phyloP scores from a whole-genome alignment of 1,139 yeast genomes.

The Yamadazyma diospyri region DNA sequence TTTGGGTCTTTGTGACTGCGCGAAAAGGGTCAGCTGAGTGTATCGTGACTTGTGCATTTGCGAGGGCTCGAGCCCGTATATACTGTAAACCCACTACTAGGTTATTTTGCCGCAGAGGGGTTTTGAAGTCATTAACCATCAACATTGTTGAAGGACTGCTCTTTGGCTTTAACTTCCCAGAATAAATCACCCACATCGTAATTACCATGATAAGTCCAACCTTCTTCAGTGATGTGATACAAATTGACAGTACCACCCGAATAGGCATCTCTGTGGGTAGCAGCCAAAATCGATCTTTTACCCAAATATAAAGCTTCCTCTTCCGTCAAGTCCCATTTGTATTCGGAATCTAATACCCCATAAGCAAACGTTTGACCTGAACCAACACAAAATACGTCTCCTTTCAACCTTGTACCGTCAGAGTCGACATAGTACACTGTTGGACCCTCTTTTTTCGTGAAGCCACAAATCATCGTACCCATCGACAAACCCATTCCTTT shows the following conservation, averaged over 20 bases:
- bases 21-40: not conserved
- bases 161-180: conserved; percentile 88
- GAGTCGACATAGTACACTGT: conserved; percentile 94
- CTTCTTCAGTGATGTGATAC: conserved; percentile 87
- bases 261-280: conserved; percentile 97
- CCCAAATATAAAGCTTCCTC: conserved; percentile 95
- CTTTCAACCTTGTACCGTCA: conserved; percentile 94
- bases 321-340: conserved; percentile 82
- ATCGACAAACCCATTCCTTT: conserved; percentile 98
- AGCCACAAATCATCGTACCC: conserved; percentile 99
- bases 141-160: conserved; percentile 88
- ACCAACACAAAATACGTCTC: conserved; percentile 95
- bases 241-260: conserved; percentile 96
- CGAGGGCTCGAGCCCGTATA: conserved; percentile 1
- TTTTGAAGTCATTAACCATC: conserved; percentile 35
- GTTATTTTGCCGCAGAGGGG: too few relatives aligned
- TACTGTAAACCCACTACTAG: too few relatives aligned
- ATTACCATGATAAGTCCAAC: conserved; percentile 96
- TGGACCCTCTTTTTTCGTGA: conserved; percentile 93
- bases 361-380: conserved; percentile 99
- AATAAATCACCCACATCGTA: conserved; percentile 87
- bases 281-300: conserved; percentile 93
- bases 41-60: conserved; percentile 1
- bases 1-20: conserved; percentile 2
- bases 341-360: conserved; percentile 92